Evolutionary conservation across 1,139 yeast species (phyloP).

Genomic region (Kodamaea ohmeri): DNA sequence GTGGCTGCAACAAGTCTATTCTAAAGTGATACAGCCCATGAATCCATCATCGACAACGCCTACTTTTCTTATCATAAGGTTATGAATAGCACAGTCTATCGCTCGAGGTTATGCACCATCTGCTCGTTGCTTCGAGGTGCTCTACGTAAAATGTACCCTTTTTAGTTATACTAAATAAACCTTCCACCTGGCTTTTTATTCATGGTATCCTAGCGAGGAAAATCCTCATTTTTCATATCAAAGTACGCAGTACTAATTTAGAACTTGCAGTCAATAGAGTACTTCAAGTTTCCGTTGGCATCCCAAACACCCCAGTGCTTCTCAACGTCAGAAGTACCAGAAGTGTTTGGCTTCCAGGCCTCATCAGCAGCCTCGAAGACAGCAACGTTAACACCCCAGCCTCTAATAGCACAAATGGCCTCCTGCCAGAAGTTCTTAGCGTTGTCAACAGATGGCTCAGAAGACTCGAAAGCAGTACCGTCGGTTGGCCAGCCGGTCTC

Average conservation of each 20-base stretch:
- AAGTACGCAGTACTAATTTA: constrained; percentile 1
- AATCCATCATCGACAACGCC: no score
- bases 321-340: constrained; percentile 84
- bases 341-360: constrained; percentile 90
- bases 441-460: constrained; percentile 67
- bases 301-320: constrained; percentile 92
- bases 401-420: constrained; percentile 89
- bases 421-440: constrained; percentile 82
- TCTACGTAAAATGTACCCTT: constrained; percentile 2
- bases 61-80: no score
- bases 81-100: no score
- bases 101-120: no score
- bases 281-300: constrained; percentile 53
- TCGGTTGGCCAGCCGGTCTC: constrained; percentile 98
- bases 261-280: constrained; percentile 57
- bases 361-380: constrained; percentile 95
- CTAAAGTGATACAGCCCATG: no score
- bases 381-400: constrained; percentile 90
- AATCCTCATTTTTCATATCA: neutral
- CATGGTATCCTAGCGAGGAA: constrained; percentile 4
- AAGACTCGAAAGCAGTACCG: constrained; percentile 67
- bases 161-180: constrained; percentile 2
- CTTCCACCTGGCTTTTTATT: neutral
- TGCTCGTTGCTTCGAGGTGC: no score
- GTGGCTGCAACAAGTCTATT: no score